phyloP scores from a whole-genome alignment of 305 asterid species.

The Fraxinus sp. region DNA sequence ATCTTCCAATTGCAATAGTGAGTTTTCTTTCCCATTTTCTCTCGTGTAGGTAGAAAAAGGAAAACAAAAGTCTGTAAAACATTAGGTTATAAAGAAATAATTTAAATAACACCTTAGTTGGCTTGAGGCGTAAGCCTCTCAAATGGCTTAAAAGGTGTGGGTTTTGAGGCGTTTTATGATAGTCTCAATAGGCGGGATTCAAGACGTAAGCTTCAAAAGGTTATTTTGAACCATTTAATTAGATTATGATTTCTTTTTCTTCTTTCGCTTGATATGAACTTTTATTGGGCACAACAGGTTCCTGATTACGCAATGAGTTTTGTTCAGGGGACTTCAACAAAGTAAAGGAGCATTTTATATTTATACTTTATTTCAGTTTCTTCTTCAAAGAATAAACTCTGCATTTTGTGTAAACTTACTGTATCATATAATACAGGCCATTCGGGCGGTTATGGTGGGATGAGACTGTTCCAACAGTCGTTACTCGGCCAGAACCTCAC shows the following conservation, averaged over 20 bases:
- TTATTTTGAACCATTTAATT: not conserved
- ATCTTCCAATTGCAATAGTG: not conserved
- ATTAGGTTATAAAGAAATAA: not conserved
- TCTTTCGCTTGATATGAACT: not conserved
- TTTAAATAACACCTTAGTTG: not conserved
- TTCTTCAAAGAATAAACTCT: not conserved
- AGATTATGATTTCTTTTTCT: not conserved
- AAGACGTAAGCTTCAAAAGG: not conserved
- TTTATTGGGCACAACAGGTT: constrained; percentile 31
- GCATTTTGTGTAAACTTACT: not conserved
- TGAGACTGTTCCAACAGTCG: constrained; percentile 81
- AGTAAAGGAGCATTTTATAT: constrained; percentile 26
- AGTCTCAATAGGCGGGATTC: not conserved
- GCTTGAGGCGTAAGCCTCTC: not conserved
- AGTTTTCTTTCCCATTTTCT: not conserved
- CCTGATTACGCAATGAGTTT: constrained; percentile 81
- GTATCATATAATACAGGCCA: constrained; percentile 49
- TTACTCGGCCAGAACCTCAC: constrained; percentile 63
- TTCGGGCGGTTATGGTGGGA: constrained; percentile 95
- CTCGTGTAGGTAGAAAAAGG: not conserved
- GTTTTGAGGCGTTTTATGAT: not conserved
- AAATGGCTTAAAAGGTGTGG: not conserved
- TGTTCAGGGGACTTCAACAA: constrained; percentile 41
- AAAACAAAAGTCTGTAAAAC: not conserved
- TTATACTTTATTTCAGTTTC: not conserved